phyloP scores from a whole-genome alignment of 176 grass and related monocot genomes.

The Typha latifolia region DNA sequence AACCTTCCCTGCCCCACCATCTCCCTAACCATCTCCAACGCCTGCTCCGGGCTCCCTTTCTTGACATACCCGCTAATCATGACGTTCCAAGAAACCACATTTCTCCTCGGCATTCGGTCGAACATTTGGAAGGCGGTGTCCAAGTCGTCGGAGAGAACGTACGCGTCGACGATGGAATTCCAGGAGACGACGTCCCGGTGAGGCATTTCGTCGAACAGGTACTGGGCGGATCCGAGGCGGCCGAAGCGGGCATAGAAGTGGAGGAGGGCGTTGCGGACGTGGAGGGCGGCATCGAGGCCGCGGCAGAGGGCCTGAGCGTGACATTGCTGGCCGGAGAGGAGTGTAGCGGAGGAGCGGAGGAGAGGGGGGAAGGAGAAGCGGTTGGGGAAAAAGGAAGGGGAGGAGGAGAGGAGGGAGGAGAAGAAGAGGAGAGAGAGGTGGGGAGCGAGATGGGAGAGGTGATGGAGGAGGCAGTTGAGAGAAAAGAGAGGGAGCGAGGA shows the following conservation, averaged over 20 bases:
- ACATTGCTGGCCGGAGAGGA: constrained; percentile 15
- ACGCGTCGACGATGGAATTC: constrained; percentile 40
- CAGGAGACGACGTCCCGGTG: constrained; percentile 34
- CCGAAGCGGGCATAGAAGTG: constrained; percentile 30
- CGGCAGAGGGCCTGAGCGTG: constrained; percentile 18
- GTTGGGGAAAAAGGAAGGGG: constrained; percentile 15
- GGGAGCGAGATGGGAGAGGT: constrained; percentile 15
- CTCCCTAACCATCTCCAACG: constrained; percentile 33
- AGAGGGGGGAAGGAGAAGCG: constrained; percentile 31
- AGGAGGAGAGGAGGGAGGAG: constrained; percentile 34
- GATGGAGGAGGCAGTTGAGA: constrained; percentile 8
- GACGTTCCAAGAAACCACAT: constrained; percentile 47
- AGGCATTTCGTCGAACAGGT: constrained; percentile 51
- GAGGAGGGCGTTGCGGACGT: constrained; percentile 8
- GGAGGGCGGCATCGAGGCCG: not conserved
- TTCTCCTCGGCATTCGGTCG: constrained; percentile 33
- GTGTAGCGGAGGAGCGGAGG: constrained; percentile 14
- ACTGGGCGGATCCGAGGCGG: constrained; percentile 21
- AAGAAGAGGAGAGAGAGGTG: constrained; percentile 31
- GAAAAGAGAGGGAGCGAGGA: constrained; percentile 12
- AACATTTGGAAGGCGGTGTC: constrained; percentile 23
- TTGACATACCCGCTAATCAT: constrained; percentile 36
- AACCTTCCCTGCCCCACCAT: constrained; percentile 34
- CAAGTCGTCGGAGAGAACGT: constrained; percentile 18
- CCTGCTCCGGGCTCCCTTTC: constrained; percentile 22